A percentile compares a stretch with the other conserved stretches of the same genome.
Conservation (phyloP, 768 basidiomycete genomes). For the Tricholoma saponaceum region DNA sequence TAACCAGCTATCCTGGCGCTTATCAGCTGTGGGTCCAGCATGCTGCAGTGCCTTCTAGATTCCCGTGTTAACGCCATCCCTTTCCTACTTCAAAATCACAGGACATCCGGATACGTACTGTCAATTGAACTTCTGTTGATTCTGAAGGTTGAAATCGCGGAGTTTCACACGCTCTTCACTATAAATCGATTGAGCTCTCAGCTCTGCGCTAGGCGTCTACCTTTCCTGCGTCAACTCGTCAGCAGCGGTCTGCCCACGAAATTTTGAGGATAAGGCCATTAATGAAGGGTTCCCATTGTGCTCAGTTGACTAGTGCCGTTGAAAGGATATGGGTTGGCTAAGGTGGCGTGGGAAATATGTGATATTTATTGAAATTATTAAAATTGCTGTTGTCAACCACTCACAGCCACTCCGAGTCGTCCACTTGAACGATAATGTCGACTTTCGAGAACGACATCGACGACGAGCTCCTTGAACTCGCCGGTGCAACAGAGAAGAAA, state of each 20-base stretch:
- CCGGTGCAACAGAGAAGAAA: slow-evolving; percentile 66
- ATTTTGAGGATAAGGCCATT: too few relatives aligned
- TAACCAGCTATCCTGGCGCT: not conserved
- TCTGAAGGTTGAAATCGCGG: too few relatives aligned
- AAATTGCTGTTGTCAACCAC: not conserved
- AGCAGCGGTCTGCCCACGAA: too few relatives aligned
- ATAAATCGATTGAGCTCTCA: too few relatives aligned
- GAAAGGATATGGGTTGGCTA: not conserved
- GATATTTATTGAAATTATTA: not conserved
- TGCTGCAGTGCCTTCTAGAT: not conserved
- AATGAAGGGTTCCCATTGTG: too few relatives aligned
- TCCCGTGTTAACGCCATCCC: not conserved
- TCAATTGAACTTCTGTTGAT: too few relatives aligned
- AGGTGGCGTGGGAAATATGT: slow-evolving; percentile 3
- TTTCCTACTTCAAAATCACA: too few relatives aligned
- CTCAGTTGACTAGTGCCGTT: too few relatives aligned
- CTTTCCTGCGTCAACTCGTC: too few relatives aligned
- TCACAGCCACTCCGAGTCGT: not conserved
- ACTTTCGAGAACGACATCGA: slow-evolving; percentile 47
- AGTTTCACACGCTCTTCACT: too few relatives aligned
- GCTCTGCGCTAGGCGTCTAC: too few relatives aligned
- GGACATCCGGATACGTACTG: too few relatives aligned
- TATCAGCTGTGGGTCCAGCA: not conserved
- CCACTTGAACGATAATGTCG: slow-evolving; percentile 37
- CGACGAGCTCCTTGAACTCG: slow-evolving; percentile 80